Percentiles rank a stretch among this genome's conserved stretches.
Evolutionary conservation across 2,329 filamentous ascomycete species (phyloP).

Genomic region (Proliferodiscus dingleyae): DNA sequence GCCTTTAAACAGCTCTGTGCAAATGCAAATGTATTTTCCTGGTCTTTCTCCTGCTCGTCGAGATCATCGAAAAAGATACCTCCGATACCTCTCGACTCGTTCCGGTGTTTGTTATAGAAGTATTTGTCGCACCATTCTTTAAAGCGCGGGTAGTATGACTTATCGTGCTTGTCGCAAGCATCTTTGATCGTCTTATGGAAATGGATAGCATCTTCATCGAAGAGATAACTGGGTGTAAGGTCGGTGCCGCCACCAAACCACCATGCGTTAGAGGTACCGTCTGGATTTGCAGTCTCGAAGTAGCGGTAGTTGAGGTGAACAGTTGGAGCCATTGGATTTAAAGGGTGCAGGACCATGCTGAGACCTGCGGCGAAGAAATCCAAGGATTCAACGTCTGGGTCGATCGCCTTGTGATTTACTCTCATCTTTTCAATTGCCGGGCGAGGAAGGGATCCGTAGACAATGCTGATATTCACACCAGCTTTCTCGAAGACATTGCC

Average conservation of each 20-base stretch:
- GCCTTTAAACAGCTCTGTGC: conserved; percentile 78
- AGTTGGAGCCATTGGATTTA: conserved; percentile 94
- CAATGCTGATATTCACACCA: conserved; percentile 89
- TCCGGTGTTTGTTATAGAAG: conserved; percentile 88
- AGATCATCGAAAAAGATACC: conserved; percentile 99
- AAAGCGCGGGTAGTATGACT: conserved; percentile 86
- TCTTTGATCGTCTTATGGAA: conserved; percentile 94
- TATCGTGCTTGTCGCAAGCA: conserved; percentile 89
- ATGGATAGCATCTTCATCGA: conserved; percentile 94
- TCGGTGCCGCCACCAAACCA: conserved; percentile 98
- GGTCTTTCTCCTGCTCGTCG: conserved; percentile 78
- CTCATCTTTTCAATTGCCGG: conserved; percentile 90
- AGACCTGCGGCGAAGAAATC: conserved; percentile 95
- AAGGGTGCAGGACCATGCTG: conserved; percentile 87
- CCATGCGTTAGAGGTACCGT: conserved; percentile 81
- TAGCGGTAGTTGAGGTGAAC: conserved; percentile 98
- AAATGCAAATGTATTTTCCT: conserved; percentile 86
- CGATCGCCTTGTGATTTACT: conserved; percentile 88
- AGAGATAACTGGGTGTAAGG: conserved; percentile 87
- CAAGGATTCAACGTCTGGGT: conserved; percentile 70
- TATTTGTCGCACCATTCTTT: conserved; percentile 99
- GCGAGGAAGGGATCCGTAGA: conserved; percentile 86
- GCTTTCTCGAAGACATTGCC: conserved; percentile 98
- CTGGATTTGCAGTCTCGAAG: conserved; percentile 88
- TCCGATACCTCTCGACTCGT: conserved; percentile 80